phyloP scores from a whole-genome alignment of 2,329 filamentous ascomycete genomes.

The Neopestalotiopsis clavispora region DNA sequence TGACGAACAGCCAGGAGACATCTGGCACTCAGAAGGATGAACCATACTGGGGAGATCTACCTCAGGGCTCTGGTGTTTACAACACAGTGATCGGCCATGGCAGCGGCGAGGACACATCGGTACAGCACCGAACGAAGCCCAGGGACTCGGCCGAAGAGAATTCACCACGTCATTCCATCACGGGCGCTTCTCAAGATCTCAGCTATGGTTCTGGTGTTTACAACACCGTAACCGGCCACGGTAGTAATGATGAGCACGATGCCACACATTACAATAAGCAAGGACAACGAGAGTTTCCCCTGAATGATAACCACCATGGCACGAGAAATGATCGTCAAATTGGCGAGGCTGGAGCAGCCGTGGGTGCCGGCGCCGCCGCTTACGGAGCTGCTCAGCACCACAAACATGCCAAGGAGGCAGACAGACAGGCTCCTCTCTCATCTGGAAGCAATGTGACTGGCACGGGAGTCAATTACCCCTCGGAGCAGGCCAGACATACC shows the following conservation, averaged over 20 bases:
- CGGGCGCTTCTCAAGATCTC: not conserved
- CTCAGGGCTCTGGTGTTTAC: conserved; percentile 31
- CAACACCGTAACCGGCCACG: conserved; percentile 30
- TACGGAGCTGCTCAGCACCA: conserved; percentile 9
- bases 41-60: conserved; percentile 34
- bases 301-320: not conserved
- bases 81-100: conserved; percentile 31
- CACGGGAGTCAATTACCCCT: not conserved
- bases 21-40: conserved; percentile 24
- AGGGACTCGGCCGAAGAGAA: not conserved
- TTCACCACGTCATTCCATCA: not conserved
- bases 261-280: not conserved
- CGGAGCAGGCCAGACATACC: not conserved
- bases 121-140: conserved; percentile 15
- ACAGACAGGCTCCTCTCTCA: not conserved
- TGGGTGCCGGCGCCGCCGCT: not conserved
- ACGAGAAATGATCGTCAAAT: not conserved
- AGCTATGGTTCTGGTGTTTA: conserved; percentile 20
- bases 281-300: not conserved
- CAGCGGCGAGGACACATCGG: conserved; percentile 21
- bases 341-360: not conserved
- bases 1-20: conserved; percentile 18
- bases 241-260: conserved; percentile 22
- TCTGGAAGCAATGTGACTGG: not conserved
- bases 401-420: not conserved